These are phyloP conservation scores for Pseudogymnoascus sp. DNA, from an alignment of 2,329 filamentous ascomycete genomes.

Conservation along the genomic window DNA sequence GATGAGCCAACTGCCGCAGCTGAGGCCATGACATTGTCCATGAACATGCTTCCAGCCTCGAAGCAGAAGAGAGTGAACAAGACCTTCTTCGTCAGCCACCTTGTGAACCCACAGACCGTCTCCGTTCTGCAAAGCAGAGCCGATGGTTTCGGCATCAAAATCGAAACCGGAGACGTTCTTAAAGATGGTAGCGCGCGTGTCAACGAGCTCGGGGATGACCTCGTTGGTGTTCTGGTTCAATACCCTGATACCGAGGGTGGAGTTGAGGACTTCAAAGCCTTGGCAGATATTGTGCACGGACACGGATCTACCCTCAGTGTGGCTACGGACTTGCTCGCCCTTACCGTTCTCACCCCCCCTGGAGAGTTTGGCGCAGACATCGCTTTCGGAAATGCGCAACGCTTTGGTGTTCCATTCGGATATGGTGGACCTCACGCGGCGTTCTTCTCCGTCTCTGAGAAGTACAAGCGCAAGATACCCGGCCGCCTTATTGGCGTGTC, in stretches of 20 bases:
- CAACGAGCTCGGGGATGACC: slow-evolving; percentile 66
- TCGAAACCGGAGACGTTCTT: slow-evolving; percentile 66
- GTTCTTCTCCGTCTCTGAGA: slow-evolving; percentile 87
- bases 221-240: slow-evolving; percentile 88
- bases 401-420: slow-evolving; percentile 85
- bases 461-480: slow-evolving; percentile 90
- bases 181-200: slow-evolving; percentile 57
- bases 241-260: slow-evolving; percentile 86
- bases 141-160: slow-evolving; percentile 80
- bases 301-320: slow-evolving; percentile 75
- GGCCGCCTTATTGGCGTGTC: slow-evolving; percentile 85
- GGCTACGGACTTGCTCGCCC: slow-evolving; percentile 79
- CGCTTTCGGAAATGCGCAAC: slow-evolving; percentile 85
- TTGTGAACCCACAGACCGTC: slow-evolving; percentile 79
- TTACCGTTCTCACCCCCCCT: slow-evolving; percentile 81
- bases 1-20: slow-evolving; percentile 90
- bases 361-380: slow-evolving; percentile 94
- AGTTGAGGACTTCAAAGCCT: slow-evolving; percentile 63
- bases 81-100: slow-evolving; percentile 75
- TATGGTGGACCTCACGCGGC: slow-evolving; percentile 93
- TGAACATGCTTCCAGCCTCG: slow-evolving; percentile 64
- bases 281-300: slow-evolving; percentile 72
- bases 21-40: slow-evolving; percentile 89
- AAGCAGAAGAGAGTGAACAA: slow-evolving; percentile 69
- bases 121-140: slow-evolving; percentile 78